Base-by-base conservation (phyloP, 2,329 filamentous ascomycete species). In the Cercospora sesami region DNA sequence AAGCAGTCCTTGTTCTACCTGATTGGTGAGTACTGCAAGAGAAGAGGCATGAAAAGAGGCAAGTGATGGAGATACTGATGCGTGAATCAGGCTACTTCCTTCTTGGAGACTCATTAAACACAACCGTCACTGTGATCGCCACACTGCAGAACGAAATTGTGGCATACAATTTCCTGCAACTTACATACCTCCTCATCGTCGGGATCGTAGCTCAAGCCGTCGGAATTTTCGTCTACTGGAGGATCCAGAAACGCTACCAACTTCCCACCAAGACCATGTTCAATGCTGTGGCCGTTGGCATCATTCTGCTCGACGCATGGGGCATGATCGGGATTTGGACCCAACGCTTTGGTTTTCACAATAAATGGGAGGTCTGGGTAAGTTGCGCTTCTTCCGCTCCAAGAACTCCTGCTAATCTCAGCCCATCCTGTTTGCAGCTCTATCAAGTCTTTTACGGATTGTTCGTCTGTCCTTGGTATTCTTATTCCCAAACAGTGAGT, bases 231-330 rank as follows among this genome's bases (percentile, higher is more conserved):
- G 76, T 77, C 4, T 90, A 89, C 74, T 91, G 76, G 77, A 75
- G 71, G 31, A 80, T 89, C 10, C 89, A 91, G 75, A 84, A 86
- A 69, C 82, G 82, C n/a, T 89, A 83, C 75, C 77, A 82, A 1
- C 81, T 91, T 4, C 82, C 83, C 53, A 89, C 88, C 1, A 91
- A 91, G 77, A 86, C 85, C 16, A 91, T 91, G 89, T 90, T 91
- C 80, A 89, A 89, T 74, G 80, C 82, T 8, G 83, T 90, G 65
- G 88, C 87, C 70, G 77, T 89, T 2, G 83, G 81, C 39, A 90
- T 90, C 69, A 82, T 90, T 14, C 70, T 90, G 0, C 83, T 90
- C 0, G 85, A 86, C 68, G 83, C 80, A 62, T 87, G 86, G 85
- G 86, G 86, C 39, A 86, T 87, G 83, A 83, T 87, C 42, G 86